These are phyloP conservation scores for Tuber borchii DNA, from an alignment of 495 filamentous ascomycete genomes.

Conservation along the genomic window DNA sequence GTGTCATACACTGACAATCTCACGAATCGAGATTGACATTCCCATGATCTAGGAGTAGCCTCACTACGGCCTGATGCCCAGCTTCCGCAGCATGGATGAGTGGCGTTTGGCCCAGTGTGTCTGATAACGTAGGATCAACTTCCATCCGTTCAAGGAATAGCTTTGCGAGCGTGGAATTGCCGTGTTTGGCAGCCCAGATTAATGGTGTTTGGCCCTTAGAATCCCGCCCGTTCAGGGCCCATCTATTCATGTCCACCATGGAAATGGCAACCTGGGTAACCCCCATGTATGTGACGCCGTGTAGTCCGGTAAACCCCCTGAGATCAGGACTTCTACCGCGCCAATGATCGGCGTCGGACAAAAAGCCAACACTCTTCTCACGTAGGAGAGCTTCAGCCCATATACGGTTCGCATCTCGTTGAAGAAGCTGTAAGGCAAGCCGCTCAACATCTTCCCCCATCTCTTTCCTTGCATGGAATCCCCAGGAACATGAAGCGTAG, in stretches of 20 bases:
- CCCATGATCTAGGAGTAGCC: not conserved
- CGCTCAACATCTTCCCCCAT: too few relatives aligned
- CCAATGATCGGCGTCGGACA: too few relatives aligned
- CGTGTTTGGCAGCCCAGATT: slow-evolving; percentile 33
- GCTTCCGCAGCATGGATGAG: too few relatives aligned
- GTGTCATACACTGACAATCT: not conserved
- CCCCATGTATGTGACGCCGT: not conserved
- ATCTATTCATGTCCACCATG: not conserved
- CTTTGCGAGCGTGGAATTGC: slow-evolving; percentile 1
- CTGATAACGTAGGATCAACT: too few relatives aligned
- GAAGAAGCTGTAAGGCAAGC: too few relatives aligned
- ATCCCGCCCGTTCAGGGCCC: not conserved
- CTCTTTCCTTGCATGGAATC: not conserved
- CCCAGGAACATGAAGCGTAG: not conserved
- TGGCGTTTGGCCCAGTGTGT: too few relatives aligned
- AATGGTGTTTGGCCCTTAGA: slow-evolving; percentile 23
- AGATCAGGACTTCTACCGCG: too few relatives aligned
- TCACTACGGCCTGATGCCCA: too few relatives aligned
- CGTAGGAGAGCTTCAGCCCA: too few relatives aligned
- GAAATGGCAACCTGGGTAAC: not conserved
- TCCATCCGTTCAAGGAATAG: too few relatives aligned
- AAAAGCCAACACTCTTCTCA: too few relatives aligned
- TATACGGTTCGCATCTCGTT: too few relatives aligned
- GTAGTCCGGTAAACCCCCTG: not conserved
- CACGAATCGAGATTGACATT: not conserved